These are phyloP conservation scores for Paramecium caudatum DNA, from an alignment of 73 alveolate genomes.

Conservation along the genomic window DNA sequence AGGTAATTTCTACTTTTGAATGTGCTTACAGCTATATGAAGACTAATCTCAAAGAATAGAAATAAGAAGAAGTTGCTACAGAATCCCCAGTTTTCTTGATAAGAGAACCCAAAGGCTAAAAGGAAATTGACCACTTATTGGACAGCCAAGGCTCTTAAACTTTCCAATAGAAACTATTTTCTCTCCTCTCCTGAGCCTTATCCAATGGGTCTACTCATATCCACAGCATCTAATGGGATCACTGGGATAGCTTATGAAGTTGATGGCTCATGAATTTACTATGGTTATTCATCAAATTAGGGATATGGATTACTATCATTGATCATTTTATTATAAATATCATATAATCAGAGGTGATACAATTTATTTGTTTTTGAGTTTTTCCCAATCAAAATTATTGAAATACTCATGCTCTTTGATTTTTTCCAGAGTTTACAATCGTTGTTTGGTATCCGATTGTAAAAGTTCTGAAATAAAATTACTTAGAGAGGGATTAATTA, in stretches of 20 bases:
- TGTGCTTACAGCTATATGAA: not conserved
- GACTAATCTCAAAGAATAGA: not conserved
- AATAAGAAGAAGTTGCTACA: conserved; percentile 13
- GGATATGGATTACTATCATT: conserved; percentile 39
- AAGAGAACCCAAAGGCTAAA: not conserved
- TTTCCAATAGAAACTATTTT: not conserved
- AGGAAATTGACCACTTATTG: not conserved
- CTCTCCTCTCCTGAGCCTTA: conserved; percentile 32
- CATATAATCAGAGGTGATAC: not conserved
- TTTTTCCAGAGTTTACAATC: not conserved
- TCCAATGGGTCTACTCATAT: not conserved
- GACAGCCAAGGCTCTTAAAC: conserved; percentile 2
- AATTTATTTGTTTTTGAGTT: not conserved
- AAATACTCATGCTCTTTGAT: not conserved
- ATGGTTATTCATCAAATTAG: conserved; percentile 16
- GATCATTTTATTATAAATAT: conserved; percentile 1
- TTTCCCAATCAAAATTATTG: not conserved
- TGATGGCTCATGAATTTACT: conserved; percentile 9
- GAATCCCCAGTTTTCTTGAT: conserved; percentile 31
- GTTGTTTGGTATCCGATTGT: not conserved
- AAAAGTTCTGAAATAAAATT: not conserved
- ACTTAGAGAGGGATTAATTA: not conserved
- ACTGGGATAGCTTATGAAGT: conserved; percentile 11
- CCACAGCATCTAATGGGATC: not conserved
- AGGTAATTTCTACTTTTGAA: not conserved